Conservation (phyloP, 2,329 filamentous ascomycete genomes). For the Microcyclospora pomicola region DNA sequence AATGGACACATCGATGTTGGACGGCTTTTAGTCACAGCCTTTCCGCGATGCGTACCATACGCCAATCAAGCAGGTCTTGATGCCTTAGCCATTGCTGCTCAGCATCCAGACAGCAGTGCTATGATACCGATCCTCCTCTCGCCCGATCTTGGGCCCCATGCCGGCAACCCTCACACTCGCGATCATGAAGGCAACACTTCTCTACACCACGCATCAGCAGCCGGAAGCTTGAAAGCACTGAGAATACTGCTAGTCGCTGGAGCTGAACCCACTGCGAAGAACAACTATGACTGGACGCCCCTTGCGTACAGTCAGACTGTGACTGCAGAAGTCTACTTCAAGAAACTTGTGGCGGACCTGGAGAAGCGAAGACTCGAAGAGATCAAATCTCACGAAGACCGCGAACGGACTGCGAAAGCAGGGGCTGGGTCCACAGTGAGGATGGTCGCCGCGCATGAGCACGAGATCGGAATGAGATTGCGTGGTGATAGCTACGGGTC, state of each 20-base stretch:
- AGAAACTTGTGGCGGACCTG: conserved; percentile 58
- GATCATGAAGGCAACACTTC: conserved; percentile 74
- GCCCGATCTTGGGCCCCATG: conserved; percentile 6
- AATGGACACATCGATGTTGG: conserved; percentile 61
- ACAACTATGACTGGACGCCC: conserved; percentile 69
- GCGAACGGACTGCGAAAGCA: conserved; percentile 15
- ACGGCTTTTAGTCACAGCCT: conserved; percentile 51
- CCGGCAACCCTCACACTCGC: conserved; percentile 15
- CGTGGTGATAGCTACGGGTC: neutral
- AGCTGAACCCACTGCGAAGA: conserved; percentile 57
- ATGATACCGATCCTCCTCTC: conserved; percentile 29
- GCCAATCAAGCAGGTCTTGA: conserved; percentile 56
- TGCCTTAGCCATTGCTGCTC: conserved; percentile 36
- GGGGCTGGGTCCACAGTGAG: conserved; percentile 10
- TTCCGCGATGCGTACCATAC: conserved; percentile 49
- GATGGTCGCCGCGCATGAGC: conserved; percentile 12
- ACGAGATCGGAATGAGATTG: conserved; percentile 2
- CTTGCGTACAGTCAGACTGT: conserved; percentile 72
- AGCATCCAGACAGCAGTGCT: conserved; percentile 24
- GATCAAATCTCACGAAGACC: conserved; percentile 18
- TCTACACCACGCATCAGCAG: conserved; percentile 71
- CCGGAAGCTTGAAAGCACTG: conserved; percentile 64
- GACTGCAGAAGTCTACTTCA: conserved; percentile 74
- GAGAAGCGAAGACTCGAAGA: conserved; percentile 45
- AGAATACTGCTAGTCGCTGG: conserved; percentile 66